Evolutionary conservation across 2,329 filamentous ascomycete species (phyloP).

Genomic region (Aspergillus pseudoviridinutans): DNA sequence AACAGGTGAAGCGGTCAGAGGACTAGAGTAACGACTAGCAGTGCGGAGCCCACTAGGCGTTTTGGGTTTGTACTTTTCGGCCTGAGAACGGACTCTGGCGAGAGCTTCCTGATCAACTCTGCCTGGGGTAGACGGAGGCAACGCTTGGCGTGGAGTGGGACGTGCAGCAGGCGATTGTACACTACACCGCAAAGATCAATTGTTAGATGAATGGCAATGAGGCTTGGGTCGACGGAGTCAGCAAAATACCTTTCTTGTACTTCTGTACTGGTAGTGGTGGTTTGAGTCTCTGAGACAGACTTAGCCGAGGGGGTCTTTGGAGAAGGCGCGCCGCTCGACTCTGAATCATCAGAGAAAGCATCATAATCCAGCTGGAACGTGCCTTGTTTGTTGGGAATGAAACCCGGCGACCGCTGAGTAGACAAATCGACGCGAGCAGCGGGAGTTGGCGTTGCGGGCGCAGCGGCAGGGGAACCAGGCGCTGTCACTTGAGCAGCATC

Average conservation of each 20-base stretch:
- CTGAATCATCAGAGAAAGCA: slow-evolving; percentile 22
- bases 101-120: slow-evolving; percentile 26
- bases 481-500: background rate
- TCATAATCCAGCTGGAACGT: slow-evolving; percentile 31
- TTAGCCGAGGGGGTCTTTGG: slow-evolving; percentile 5
- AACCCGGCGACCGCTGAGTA: slow-evolving; percentile 14
- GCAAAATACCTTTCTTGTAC: slow-evolving; percentile 11
- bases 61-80: slow-evolving; percentile 42
- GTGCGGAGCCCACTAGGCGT: slow-evolving; percentile 41
- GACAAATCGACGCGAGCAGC: slow-evolving; percentile 1
- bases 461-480: slow-evolving; percentile 6
- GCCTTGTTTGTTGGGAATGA: slow-evolving; percentile 21
- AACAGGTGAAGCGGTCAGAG: slow-evolving; percentile 13
- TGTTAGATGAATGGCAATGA: slow-evolving; percentile 4
- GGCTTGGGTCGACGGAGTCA: background rate
- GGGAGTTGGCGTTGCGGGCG: slow-evolving; percentile 14
- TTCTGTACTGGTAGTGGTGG: slow-evolving; percentile 2
- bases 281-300: slow-evolving; percentile 3
- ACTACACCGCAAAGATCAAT: slow-evolving; percentile 1
- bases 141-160: slow-evolving; percentile 9
- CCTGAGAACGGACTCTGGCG: slow-evolving; percentile 34
- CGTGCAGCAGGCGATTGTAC: slow-evolving; percentile 8
- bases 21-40: slow-evolving; percentile 26
- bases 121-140: slow-evolving; percentile 16
- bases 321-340: slow-evolving; percentile 13